Evolutionary conservation across 2,329 filamentous ascomycete genomes (phyloP), one percentile per base, ranked within the genome.

Genomic region (Diaporthe ampelina): DNA sequence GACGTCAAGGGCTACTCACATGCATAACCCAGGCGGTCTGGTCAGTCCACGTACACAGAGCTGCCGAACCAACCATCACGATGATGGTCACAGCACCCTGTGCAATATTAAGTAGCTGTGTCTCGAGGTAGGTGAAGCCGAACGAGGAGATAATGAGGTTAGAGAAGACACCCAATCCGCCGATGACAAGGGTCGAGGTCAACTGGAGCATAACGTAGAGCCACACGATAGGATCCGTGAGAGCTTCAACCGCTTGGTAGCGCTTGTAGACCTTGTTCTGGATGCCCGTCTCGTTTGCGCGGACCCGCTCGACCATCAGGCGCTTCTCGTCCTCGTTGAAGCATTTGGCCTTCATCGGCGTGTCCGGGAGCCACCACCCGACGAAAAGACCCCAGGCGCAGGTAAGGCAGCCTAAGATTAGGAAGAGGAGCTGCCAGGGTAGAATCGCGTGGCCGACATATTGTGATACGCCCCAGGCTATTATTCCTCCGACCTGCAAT

Each of bases 321-420:
- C 79, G 78, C 56, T 84, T 85, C 48, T 86, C 81, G 26, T 83
- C 82, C 15, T 84, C 81, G n/a, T 79, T 83, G 43, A 88, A 81
- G 75, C 89, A 90, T 35, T 83, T 84, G 4, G 88, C 87, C 70
- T 86, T 88, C 68, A 86, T 84, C 0, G 89, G 88, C 56, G 84
- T 86, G 76, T 90, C 87, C 0, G 88, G 87, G 26, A 91, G 82
- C 76, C 81, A 83, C 76, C 81, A 81, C 13, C 81, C 80, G 67
- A 85, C 81, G 19, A 84, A 80, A 29, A 81, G 67, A 21, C 81
- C 83, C 79, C 80, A 83, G 5, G 78, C 74, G 11, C 79, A 79
- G 3, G 83, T 86, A 1, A 81, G 75, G 4, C 81, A 76, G 0
- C 86, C 86, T 11, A 86, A 81, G 9, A 85, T 80, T 8, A 87